A percentile compares a stretch with the other conserved stretches of the same genome.
Conservation (phyloP, 495 filamentous ascomycete genomes). For the Daldinia vernicosa region DNA sequence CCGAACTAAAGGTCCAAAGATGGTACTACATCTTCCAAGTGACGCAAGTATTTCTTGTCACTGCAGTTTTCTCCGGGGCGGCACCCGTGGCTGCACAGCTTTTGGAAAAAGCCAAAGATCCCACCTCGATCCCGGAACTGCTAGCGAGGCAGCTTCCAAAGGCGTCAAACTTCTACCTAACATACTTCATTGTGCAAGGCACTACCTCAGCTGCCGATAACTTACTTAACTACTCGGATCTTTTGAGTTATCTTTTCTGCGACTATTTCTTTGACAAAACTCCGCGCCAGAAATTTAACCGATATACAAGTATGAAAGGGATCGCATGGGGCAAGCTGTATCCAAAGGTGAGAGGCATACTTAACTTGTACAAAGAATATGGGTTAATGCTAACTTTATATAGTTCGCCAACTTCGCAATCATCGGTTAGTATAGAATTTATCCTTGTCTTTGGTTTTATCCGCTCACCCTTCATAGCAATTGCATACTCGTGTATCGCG, state of each 20-base stretch:
- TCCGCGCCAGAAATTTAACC: conserved; percentile 77
- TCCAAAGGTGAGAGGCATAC: conserved; percentile 72
- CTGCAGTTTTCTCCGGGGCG: conserved; percentile 71
- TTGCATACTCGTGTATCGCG: conserved; percentile 89
- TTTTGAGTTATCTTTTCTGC: conserved; percentile 68
- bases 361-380: conserved; percentile 52
- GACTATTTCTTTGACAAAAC: conserved; percentile 72
- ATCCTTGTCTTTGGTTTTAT: background rate
- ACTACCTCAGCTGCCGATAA: conserved; percentile 76
- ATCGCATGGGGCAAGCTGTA: conserved; percentile 67
- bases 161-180: conserved; percentile 90
- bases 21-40: conserved; percentile 91
- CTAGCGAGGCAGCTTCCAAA: conserved; percentile 78
- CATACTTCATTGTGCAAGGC: conserved; percentile 87
- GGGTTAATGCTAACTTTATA: conserved; percentile 54
- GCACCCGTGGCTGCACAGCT: conserved; percentile 71
- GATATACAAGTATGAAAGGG: conserved; percentile 64
- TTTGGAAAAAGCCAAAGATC: conserved; percentile 66
- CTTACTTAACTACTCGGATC: conserved; percentile 51
- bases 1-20: conserved; percentile 83
- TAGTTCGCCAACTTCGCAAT: conserved; percentile 78
- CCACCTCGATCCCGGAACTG: conserved; percentile 64
- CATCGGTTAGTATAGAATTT: conserved; percentile 59
- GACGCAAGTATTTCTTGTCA: conserved; percentile 88
- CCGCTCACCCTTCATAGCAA: conserved; percentile 54